Conservation (phyloP, 306 rosid species). For the Fragaria vesca region DNA sequence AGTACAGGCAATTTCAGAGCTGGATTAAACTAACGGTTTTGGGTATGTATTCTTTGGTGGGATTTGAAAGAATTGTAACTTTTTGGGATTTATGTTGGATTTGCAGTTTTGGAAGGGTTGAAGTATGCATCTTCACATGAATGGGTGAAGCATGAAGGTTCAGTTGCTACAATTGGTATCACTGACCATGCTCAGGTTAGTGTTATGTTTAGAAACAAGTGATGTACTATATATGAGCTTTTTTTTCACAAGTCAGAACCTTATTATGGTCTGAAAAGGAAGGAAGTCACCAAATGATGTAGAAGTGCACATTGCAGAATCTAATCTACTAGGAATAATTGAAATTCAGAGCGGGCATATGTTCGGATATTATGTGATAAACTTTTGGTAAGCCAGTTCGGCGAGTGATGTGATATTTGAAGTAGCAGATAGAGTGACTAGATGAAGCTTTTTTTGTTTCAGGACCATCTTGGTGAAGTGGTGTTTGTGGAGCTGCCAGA, state of each 20-base stretch:
- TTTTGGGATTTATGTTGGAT: conserved; percentile 2
- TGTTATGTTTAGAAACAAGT: not conserved
- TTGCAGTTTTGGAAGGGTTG: conserved; percentile 85
- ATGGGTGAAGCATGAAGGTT: conserved; percentile 97
- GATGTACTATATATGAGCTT: not conserved
- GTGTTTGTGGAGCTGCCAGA: conserved; percentile 97
- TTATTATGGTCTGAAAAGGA: not conserved
- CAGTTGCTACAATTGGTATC: conserved; percentile 83
- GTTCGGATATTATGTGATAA: not conserved
- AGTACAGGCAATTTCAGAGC: not conserved
- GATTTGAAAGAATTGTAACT: not conserved
- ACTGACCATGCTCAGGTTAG: conserved; percentile 93
- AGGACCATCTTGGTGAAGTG: conserved; percentile 96
- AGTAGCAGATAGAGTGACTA: conserved; percentile 1
- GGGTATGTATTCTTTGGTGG: not conserved
- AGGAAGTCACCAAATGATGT: not conserved
- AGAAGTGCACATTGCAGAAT: not conserved
- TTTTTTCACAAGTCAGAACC: not conserved
- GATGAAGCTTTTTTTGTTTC: conserved; percentile 10
- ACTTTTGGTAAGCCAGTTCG: not conserved
- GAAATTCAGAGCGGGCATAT: not conserved
- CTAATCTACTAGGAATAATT: not conserved
- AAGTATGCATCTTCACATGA: conserved; percentile 95
- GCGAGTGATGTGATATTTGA: not conserved
- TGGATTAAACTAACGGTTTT: not conserved